Evolutionary conservation across 2,329 filamentous ascomycete species (phyloP).

Genomic region (Fusarium pseudonygamai): DNA sequence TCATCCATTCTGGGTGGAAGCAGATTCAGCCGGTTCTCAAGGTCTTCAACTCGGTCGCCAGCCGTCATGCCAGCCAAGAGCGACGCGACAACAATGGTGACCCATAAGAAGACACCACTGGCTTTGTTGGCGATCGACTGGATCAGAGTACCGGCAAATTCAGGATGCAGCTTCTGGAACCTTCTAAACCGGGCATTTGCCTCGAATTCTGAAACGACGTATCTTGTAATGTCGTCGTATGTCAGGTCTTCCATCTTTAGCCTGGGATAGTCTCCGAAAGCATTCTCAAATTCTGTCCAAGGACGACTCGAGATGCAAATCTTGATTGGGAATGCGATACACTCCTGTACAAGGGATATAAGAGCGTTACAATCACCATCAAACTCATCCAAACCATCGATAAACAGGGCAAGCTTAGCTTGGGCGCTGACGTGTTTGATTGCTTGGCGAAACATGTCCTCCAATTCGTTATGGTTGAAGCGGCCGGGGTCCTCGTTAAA

Average conservation of each 20-base stretch:
- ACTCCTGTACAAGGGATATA: background rate
- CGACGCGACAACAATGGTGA: constrained; percentile 1
- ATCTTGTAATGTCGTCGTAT: background rate
- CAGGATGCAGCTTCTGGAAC: background rate
- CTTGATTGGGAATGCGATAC: background rate
- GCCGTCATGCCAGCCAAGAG: background rate
- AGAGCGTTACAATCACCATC: background rate
- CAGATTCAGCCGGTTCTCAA: background rate
- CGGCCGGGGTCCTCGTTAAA: background rate
- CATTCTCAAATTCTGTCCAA: constrained; percentile 13
- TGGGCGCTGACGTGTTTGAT: background rate
- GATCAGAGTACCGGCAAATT: fast-evolving
- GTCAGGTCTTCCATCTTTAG: constrained; percentile 4
- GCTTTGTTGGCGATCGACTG: background rate
- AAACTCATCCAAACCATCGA: constrained; percentile 19
- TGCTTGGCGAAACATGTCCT: background rate
- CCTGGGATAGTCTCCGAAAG: background rate
- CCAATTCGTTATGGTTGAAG: background rate
- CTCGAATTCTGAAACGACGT: background rate
- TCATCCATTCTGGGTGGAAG: background rate
- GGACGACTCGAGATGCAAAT: constrained; percentile 10
- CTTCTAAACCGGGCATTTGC: fast-evolving
- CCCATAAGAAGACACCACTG: constrained; percentile 2
- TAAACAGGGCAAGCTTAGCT: background rate
- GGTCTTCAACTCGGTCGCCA: constrained; percentile 2